These are phyloP conservation scores for Fonsecaea monophora DNA, from an alignment of 2,329 filamentous ascomycete species.

Conservation along the genomic window DNA sequence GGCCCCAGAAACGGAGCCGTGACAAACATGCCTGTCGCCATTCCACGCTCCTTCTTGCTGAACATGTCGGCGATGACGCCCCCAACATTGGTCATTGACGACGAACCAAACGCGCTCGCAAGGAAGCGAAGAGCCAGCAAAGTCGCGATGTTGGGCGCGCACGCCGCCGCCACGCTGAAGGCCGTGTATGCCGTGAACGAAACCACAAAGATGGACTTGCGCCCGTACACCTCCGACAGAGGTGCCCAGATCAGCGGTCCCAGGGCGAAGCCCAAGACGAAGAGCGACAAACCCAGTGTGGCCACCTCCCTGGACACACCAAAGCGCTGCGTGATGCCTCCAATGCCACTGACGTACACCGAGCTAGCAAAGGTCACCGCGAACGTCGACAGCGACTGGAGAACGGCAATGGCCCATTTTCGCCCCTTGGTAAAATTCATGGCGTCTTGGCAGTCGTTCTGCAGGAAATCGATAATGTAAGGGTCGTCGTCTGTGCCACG, in stretches of 20 bases:
- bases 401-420: slow-evolving; percentile 52
- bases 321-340: slow-evolving; percentile 59
- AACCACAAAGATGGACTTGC: slow-evolving; percentile 57
- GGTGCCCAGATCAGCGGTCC: slow-evolving; percentile 63
- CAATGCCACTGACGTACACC: slow-evolving; percentile 65
- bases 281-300: slow-evolving; percentile 56
- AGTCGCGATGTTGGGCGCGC: slow-evolving; percentile 70
- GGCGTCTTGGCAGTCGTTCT: slow-evolving; percentile 52
- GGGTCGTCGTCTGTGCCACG: slow-evolving; percentile 53
- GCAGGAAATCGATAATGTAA: slow-evolving; percentile 52
- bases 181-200: slow-evolving; percentile 68
- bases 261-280: slow-evolving; percentile 61
- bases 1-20: slow-evolving; percentile 57
- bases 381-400: slow-evolving; percentile 62
- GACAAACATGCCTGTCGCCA: slow-evolving; percentile 69
- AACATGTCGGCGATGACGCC: slow-evolving; percentile 72
- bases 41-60: slow-evolving; percentile 64
- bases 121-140: slow-evolving; percentile 71
- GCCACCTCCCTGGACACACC: slow-evolving; percentile 54
- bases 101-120: slow-evolving; percentile 44
- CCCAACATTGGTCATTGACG: slow-evolving; percentile 72
- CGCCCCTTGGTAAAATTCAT: slow-evolving; percentile 44
- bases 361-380: slow-evolving; percentile 59
- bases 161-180: slow-evolving; percentile 69
- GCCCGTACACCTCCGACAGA: slow-evolving; percentile 42